Evolutionary conservation across 2,329 filamentous ascomycete species (phyloP), one percentile per base, ranked within the genome.

Genomic region (Fusarium proliferatum): DNA sequence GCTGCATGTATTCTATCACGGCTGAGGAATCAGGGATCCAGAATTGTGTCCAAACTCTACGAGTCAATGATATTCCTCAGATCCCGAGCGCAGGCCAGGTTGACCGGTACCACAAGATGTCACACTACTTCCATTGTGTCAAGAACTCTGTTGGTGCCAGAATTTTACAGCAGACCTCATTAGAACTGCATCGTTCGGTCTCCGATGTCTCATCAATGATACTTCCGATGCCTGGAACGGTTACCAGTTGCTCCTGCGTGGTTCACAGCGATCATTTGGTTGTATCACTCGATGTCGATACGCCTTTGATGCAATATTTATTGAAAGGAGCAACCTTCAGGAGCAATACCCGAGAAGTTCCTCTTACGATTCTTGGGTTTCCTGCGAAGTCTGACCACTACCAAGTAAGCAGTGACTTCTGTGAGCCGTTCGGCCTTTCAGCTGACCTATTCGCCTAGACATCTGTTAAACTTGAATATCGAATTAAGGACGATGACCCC

Each of bases 341-440:
- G 19, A 34, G 10, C 0, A n/a, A 52, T 6, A 9, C 9, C 2
- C 5, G 4, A 3, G 34, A 45, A 11, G 11, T 65, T 5, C 16
- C 26, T 2, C 26, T 65, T 0, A n/a, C 9, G 0, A 28, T 64
- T 6, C 41, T 63, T 16, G 56, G 58, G 5, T 64, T 19, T 26
- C 28, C 36, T 3, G 3, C 17, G 5, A 36, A 45, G 3, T n/a
- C 34, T 10, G 46, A 63, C 3, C 17, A 45, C 6, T 38, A 12
- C 3, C 46, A 41, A 5, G 59, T 55, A 21, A 17, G 45, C 17
- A 13, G 1, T 21, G 1, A 28, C 13, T 2, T 12, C 2, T 6
- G 4, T 17, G 7, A 0, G 7, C 15, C 1, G 4, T 12, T 12
- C 0, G 5, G n/a, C 10, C 7, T 16, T 5, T 3, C 1, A 6